Conservation (phyloP, 768 basidiomycete species). For the Macrocybe gigantea region DNA sequence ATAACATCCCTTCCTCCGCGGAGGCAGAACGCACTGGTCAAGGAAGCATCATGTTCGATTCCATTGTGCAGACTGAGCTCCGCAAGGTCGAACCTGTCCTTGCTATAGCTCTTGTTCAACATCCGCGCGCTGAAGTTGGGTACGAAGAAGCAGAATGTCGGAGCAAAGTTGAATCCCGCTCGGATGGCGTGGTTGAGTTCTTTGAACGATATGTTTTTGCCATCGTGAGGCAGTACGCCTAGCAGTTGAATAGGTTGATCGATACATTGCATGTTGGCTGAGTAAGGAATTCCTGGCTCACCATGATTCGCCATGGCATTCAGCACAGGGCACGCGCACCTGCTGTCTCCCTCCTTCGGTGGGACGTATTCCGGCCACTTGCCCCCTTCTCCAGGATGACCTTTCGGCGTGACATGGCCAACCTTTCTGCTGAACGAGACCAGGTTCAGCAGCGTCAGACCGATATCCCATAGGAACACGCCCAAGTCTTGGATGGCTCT, state of each 20-base stretch:
- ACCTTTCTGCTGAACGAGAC: constrained; percentile 40
- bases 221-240: constrained; percentile 65
- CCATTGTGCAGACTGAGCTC: constrained; percentile 73
- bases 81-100: constrained; percentile 57
- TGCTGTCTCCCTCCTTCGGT: constrained; percentile 57
- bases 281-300: constrained; percentile 30
- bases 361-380: constrained; percentile 64
- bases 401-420: constrained; percentile 52
- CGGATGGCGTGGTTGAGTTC: constrained; percentile 39
- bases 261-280: not conserved
- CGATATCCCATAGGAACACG: constrained; percentile 46
- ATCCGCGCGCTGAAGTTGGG: constrained; percentile 54
- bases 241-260: constrained; percentile 14
- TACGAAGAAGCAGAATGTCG: constrained; percentile 63
- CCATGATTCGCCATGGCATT: constrained; percentile 86
- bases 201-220: constrained; percentile 61
- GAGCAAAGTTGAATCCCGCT: constrained; percentile 62
- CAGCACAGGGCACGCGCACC: constrained; percentile 68
- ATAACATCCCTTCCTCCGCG: not conserved
- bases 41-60: constrained; percentile 66
- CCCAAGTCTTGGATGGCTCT: constrained; percentile 19
- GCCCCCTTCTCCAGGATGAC: constrained; percentile 51
- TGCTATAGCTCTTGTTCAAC: constrained; percentile 49
- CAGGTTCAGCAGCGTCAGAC: constrained; percentile 45
- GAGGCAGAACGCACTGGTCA: constrained; percentile 44